Base-by-base conservation (phyloP, 2,329 filamentous ascomycete genomes). In the Sphaerulina populicola region DNA sequence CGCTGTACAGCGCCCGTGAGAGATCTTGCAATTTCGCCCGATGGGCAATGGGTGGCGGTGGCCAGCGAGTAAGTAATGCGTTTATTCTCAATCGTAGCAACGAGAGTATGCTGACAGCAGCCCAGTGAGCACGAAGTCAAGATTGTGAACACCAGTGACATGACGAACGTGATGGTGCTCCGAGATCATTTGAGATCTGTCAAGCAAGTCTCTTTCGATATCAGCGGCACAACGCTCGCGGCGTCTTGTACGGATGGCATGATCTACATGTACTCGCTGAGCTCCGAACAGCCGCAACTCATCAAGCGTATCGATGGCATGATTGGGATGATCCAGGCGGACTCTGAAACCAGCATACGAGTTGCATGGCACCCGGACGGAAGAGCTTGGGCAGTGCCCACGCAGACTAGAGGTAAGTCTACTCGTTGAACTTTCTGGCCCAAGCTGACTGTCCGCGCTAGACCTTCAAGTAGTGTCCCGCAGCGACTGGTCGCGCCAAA, bases 301-400 rank as follows among this genome's bases (percentile, higher is more conserved):
- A 77, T 95, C 47, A 83, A 82, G 58, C 89, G 87, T 66, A 75
- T 98, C 7, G 89, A 95, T 62, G 90, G 89, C 1, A 73, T 96
- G 59, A 93, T 97, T 60, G 84, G 82, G 55, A 78, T 79, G 14
- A 69, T 91, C 2, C 90, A 96, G 52, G 78, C 81, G 1, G 88
- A 93, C 40, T 78, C 83, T 1, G 86, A 94, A 55, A 77, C 80
- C 5, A 89, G 83, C 57, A 84, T 88, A 3, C 79, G 78, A 62
- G 82, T 85, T 5, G 79, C 82, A 0, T 98, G 93, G 93, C 93
- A 97, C 70, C 94, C 94, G 0, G 91, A 97, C 66, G 91, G 93
- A 15, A 81, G 88, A 59, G 88, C 90, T 2, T 94, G 98, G 69
- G 90, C 88, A 1, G 83, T 86, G 15, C 82, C 88, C 0, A 95